A percentile compares a stretch with the other conserved stretches of the same genome.
Conservation (phyloP, 2,329 filamentous ascomycete genomes). For the Dryadomyces sulphureus region DNA sequence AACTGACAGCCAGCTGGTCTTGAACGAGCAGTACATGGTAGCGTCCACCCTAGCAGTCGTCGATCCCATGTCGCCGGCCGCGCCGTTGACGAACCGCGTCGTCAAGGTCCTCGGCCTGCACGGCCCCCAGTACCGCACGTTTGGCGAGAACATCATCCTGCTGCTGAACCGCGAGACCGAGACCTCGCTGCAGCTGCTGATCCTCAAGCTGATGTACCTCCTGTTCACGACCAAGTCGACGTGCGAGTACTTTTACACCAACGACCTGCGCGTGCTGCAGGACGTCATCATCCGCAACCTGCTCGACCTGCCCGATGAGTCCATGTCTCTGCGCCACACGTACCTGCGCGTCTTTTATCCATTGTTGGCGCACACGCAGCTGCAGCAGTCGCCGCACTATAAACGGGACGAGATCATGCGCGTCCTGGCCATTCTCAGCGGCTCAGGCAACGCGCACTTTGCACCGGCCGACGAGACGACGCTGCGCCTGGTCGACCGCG, state of each 20-base stretch:
- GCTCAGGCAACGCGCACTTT: conserved; percentile 56
- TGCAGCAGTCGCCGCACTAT: conserved; percentile 76
- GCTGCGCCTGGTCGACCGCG: conserved; percentile 60
- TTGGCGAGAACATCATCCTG: conserved; percentile 94
- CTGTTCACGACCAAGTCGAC: conserved; percentile 85
- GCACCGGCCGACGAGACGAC: conserved; percentile 71
- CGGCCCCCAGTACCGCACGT: conserved; percentile 74
- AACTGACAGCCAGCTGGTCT: conserved; percentile 49
- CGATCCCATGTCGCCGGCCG: conserved; percentile 23
- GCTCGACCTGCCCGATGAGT: conserved; percentile 84
- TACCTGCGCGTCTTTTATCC: conserved; percentile 89
- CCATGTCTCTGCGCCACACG: conserved; percentile 65
- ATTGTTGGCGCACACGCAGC: conserved; percentile 78
- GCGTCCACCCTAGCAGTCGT: conserved; percentile 39
- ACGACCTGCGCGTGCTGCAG: conserved; percentile 83
- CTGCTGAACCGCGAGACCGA: conserved; percentile 90
- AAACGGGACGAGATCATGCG: conserved; percentile 74
- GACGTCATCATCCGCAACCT: conserved; percentile 95
- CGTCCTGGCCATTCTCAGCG: conserved; percentile 57
- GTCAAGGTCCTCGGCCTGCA: conserved; percentile 78
- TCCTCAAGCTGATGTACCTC: conserved; percentile 87
- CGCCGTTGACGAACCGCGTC: conserved; percentile 73
- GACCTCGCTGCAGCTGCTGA: conserved; percentile 87
- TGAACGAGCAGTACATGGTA: conserved; percentile 98
- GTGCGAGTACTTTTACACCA: conserved; percentile 97